Evolutionary conservation across 805 yeast species (phyloP).

Genomic region (Cyberlindnera maritima): DNA sequence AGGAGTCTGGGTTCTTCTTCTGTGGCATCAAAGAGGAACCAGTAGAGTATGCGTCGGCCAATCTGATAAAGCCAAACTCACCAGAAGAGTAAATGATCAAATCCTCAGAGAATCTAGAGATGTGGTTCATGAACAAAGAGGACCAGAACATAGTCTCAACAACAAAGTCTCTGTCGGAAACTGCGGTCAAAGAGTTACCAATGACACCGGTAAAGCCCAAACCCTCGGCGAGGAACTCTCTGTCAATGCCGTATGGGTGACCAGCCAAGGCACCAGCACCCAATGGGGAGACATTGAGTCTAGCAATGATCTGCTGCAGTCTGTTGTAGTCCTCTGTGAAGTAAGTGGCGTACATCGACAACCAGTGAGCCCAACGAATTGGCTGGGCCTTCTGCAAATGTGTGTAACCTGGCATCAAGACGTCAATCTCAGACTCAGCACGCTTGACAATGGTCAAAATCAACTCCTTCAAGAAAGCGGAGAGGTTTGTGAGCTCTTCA

Average conservation of each 20-base stretch:
- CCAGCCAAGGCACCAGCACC: conserved; percentile 99
- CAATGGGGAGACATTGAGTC: conserved; percentile 86
- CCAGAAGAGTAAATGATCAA: conserved; percentile 94
- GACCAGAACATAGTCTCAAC: conserved; percentile 96
- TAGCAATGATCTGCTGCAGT: conserved; percentile 70
- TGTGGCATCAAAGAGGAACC: conserved; percentile 99
- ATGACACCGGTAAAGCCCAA: conserved; percentile 82
- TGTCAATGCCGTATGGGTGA: conserved; percentile 97
- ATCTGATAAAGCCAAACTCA: conserved; percentile 90
- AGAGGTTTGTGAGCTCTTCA: conserved; percentile 60
- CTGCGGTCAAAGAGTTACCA: conserved; percentile 96
- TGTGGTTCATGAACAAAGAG: conserved; percentile 90
- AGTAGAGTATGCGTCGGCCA: conserved; percentile 97
- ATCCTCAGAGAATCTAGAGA: conserved; percentile 93
- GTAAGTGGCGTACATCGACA: conserved; percentile 91
- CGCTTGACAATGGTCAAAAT: conserved; percentile 68
- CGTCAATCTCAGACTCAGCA: conserved; percentile 83
- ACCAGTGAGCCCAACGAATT: conserved; percentile 99
- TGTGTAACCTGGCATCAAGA: conserved; percentile 98
- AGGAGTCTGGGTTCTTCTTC: conserved; percentile 96
- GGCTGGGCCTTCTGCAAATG: conserved; percentile 98
- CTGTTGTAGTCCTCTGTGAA: conserved; percentile 88
- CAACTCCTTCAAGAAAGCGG: conserved; percentile 54
- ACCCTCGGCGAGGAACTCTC: conserved; percentile 80
- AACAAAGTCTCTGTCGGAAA: conserved; percentile 95